Percentiles rank a stretch among this genome's conserved stretches.
Evolutionary conservation across 768 basidiomycete species (phyloP).

Genomic region (Infundibulicybe gibba): DNA sequence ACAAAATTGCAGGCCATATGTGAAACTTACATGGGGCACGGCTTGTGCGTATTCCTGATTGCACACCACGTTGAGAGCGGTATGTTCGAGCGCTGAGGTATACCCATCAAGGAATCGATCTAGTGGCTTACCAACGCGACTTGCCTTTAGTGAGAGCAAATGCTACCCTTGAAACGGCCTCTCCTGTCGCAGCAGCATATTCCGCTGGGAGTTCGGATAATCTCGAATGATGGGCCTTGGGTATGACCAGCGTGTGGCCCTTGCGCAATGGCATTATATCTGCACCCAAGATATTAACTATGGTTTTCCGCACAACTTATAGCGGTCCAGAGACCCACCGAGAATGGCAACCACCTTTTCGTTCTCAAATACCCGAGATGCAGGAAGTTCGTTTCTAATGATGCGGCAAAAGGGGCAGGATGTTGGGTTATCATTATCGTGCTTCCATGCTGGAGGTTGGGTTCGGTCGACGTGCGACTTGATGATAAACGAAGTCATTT

Average conservation of each 20-base stretch:
- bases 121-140: constrained; percentile 3
- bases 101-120: not conserved
- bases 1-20: not conserved
- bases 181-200: constrained; percentile 54
- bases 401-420: constrained; percentile 68
- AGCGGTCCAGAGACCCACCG: constrained; percentile 30
- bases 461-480: constrained; percentile 50
- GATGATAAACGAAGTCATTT: constrained; percentile 76
- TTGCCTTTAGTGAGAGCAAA: constrained; percentile 60
- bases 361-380: constrained; percentile 55
- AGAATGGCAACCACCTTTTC: constrained; percentile 64
- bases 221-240: constrained; percentile 57
- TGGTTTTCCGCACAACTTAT: too few relatives aligned
- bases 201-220: constrained; percentile 65
- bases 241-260: constrained; percentile 70
- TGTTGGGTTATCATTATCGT: constrained; percentile 21
- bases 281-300: constrained; percentile 12
- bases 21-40: constrained; percentile 60
- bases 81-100: constrained; percentile 52
- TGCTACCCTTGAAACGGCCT: constrained; percentile 58
- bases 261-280: constrained; percentile 66
- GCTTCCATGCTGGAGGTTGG: constrained; percentile 44
- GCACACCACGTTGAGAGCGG: constrained; percentile 71
- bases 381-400: constrained; percentile 42
- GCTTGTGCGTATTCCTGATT: constrained; percentile 83